Conservation (phyloP, 2,329 filamentous ascomycete species). For the Sporothrix sp. region DNA sequence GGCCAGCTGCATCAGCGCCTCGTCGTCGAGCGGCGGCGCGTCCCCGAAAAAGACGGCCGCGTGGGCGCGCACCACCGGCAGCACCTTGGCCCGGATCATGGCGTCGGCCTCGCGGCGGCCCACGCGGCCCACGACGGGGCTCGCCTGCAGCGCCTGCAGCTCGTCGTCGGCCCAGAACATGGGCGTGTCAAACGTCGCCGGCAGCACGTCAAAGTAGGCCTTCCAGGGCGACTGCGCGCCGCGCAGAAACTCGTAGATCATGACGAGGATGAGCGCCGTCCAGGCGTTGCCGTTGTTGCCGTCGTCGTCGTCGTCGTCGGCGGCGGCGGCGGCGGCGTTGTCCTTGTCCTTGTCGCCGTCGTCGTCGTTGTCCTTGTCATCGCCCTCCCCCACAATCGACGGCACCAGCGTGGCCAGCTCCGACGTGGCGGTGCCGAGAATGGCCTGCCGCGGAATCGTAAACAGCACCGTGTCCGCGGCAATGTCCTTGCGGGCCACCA, state of each 20-base stretch:
- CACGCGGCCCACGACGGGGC: constrained; percentile 65
- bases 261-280: constrained; percentile 58
- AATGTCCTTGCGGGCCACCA: constrained; percentile 62
- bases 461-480: constrained; percentile 68
- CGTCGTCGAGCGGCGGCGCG: constrained; percentile 29
- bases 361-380: constrained; percentile 20
- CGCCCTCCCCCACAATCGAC: constrained; percentile 36
- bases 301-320: constrained; percentile 29
- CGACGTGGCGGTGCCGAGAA: constrained; percentile 67
- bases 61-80: constrained; percentile 41
- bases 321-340: constrained; percentile 24
- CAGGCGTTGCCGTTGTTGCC: constrained; percentile 34
- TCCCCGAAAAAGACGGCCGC: constrained; percentile 35
- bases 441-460: constrained; percentile 60
- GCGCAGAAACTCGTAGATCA: constrained; percentile 65
- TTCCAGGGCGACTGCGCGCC: constrained; percentile 58
- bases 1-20: constrained; percentile 42
- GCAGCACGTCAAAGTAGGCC: constrained; percentile 68
- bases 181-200: constrained; percentile 63
- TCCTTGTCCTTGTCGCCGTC: constrained; percentile 20
- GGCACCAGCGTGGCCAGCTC: constrained; percentile 50
- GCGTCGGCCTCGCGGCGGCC: constrained; percentile 62
- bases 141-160: constrained; percentile 63
- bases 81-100: constrained; percentile 50
- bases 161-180: constrained; percentile 80